Base-by-base conservation (phyloP, 108 stramenopile genomes). In the Nannochloropsis oceanica region DNA sequence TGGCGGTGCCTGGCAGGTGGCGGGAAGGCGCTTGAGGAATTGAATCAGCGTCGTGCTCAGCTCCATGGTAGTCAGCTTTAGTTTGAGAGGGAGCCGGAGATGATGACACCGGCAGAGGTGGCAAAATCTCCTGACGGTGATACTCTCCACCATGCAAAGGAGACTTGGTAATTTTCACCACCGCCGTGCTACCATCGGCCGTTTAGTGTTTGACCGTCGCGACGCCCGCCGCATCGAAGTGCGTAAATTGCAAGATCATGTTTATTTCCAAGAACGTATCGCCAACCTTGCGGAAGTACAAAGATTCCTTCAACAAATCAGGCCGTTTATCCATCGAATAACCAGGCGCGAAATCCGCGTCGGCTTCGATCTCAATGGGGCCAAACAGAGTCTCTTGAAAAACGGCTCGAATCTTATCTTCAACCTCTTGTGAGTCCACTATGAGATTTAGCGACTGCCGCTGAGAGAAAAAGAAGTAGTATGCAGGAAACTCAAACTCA, bases 401-500 rank as follows among this genome's bases (percentile, higher is more conserved):
- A 26, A 89, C 86, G 12, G 84, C 43, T 12, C 91, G 81, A 10
- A 91, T 84, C 18, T 85, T 79, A 7, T 26, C 34, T 87, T 91
- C 91, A 9, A 84, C n/a, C 3, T 86, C 86, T 79, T 24, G 25
- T 12, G 86, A 84, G 44, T 80, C 80, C 11, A 89, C 89, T 14
- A 91, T 84, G 20, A 91, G 87, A 20, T 89, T 91, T 18, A 87
- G 24, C 59, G 44, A 82, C 0, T 46, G 34, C 26, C 79, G 26
- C 84, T 84, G 79, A 34, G 87, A 85, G 85, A 97, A 97, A 84
- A 95, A 97, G 85, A 95, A 96, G 89, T 95, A 97, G 87, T 97
- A 97, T 10, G 94, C 95, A 12, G 96, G 96, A 90, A 97, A 97
- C 89, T 97, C 96, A 86, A 97, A 95, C 86, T 97, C 96, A 24